Evolutionary conservation across 306 rosid species (phyloP), one percentile per base, ranked within the genome.

Genomic region (Medicago lupulina): DNA sequence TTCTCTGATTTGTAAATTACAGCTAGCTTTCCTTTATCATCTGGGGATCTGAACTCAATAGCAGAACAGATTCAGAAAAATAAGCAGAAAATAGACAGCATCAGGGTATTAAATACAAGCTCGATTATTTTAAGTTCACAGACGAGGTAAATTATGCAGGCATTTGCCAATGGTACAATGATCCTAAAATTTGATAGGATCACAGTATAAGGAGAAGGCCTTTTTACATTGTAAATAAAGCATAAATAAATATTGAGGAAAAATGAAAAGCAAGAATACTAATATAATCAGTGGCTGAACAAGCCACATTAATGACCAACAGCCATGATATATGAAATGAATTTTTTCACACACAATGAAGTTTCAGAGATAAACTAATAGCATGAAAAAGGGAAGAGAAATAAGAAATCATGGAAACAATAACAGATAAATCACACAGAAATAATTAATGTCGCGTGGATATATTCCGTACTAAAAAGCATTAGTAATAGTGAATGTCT

Each of bases 1-100:
- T 82, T 92, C 86, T 95, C 97, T 4, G 97, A 90, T 78, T 95
- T 95, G 93, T 60, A 95, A 25, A 68, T 18, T 34, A 71, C 74
- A 16, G 98, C 97, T 19, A 73, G 41, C 73, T 92, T 95, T 73
- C 78, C 86, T 28, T 81, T 92, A 70, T 95, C 98, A 12, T 87
- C 91, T 12, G 90, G 4, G 49, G 80, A 38, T 85, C 97, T 95
- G 85, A 64, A 82, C 61, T 86, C 38, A 14, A 71, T 9, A 38
- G 57, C 65, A 74, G 31, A 71, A 79, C 53, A 23, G 69, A 21
- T 41, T 78, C 57, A 78, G 41, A 78, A 25, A 70, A 41, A 17
- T 31, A 64, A 85, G 47, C 40, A 59, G 3, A 74, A 19, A 61
- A 18, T 38, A 74, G 18, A 70, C 76, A 15, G 71, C 46, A 66